These are phyloP conservation scores for Lentinula detonsa DNA, from an alignment of 768 basidiomycete genomes.

Conservation along the genomic window DNA sequence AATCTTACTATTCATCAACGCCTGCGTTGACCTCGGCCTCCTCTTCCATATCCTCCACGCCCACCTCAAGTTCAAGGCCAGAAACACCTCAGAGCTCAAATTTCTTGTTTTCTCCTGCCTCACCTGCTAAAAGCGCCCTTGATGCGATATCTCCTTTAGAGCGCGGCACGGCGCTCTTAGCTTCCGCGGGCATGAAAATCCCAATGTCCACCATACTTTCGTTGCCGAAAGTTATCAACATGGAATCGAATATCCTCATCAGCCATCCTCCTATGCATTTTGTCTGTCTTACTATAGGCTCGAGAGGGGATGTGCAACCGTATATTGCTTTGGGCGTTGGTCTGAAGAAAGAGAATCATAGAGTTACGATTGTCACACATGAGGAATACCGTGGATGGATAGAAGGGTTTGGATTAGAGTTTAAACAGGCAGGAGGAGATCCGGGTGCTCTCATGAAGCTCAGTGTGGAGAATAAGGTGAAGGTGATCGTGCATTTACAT, in stretches of 20 bases:
- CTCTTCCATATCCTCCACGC: neutral
- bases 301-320: conserved; percentile 60
- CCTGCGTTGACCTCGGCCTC: neutral
- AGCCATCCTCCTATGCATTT: conserved; percentile 40
- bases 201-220: conserved; percentile 21
- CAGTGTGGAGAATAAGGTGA: conserved; percentile 39
- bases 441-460: conserved; percentile 66
- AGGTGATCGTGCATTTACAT: neutral
- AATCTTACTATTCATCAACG: neutral
- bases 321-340: conserved; percentile 51
- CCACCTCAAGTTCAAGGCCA: neutral
- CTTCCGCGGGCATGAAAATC: conserved; percentile 20
- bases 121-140: conserved; percentile 19
- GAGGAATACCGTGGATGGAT: conserved; percentile 50
- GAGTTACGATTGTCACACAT: conserved; percentile 54
- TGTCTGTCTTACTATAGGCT: conserved; percentile 60
- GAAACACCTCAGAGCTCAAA: neutral
- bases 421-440: conserved; percentile 63
- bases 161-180: conserved; percentile 28
- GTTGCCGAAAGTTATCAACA: conserved; percentile 41
- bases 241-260: conserved; percentile 28
- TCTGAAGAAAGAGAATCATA: conserved; percentile 41
- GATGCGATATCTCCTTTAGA: conserved; percentile 39
- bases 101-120: conserved; percentile 9
- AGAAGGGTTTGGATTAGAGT: conserved; percentile 50